Evolutionary conservation across 768 basidiomycete species (phyloP).

Genomic region (Pulveroboletus sp.): DNA sequence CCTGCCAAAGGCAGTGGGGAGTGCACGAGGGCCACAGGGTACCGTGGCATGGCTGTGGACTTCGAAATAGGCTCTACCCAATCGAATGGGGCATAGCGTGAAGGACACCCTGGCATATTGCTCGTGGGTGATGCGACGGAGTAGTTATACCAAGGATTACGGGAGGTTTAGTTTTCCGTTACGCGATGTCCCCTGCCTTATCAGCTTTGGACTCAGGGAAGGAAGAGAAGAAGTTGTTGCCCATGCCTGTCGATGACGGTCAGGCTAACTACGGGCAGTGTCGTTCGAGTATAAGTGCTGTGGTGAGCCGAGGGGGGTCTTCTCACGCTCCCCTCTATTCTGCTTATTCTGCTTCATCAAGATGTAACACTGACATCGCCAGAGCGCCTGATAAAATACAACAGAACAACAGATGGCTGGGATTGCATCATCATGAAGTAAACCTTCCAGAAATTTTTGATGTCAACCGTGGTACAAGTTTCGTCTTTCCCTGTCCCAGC

Average conservation of each 20-base stretch:
- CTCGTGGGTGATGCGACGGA: too few species aligned
- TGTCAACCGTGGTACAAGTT: constrained; percentile 13
- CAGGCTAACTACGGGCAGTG: constrained; percentile 10
- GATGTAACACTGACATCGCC: constrained; percentile 8
- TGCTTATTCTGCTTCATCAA: constrained; percentile 11
- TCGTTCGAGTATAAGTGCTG: constrained; percentile 14
- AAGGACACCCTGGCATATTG: too few species aligned
- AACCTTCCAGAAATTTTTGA: neutral
- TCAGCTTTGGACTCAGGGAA: too few species aligned
- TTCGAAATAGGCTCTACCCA: neutral
- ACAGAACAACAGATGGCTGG: constrained; percentile 9
- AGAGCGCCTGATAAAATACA: neutral
- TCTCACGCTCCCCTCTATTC: constrained; percentile 18
- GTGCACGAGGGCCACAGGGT: neutral
- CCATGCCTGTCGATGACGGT: neutral
- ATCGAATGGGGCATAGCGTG: neutral
- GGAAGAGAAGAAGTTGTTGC: too few species aligned
- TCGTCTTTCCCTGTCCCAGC: neutral
- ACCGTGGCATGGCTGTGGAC: neutral
- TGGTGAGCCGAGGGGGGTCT: neutral
- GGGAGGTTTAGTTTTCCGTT: neutral
- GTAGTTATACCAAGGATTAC: neutral
- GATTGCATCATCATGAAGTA: constrained; percentile 7
- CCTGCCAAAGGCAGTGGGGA: neutral
- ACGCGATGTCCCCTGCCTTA: neutral